Base-by-base conservation (phyloP, 257 asterid genomes). In the Solanum chmielewskii region DNA sequence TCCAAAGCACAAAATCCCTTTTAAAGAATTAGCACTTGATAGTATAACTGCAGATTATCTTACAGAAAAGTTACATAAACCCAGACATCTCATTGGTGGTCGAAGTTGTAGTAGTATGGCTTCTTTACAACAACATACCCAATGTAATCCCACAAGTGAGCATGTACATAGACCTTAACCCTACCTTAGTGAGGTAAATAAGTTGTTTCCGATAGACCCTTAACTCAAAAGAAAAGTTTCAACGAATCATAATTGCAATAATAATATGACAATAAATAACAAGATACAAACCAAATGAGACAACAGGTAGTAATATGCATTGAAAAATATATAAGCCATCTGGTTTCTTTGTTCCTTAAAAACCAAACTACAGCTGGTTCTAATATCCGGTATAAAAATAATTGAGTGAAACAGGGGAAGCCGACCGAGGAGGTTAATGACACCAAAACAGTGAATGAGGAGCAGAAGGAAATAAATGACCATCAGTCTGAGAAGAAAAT, bases 321-420 rank as follows among this genome's bases (percentile, higher is more conserved):
- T 76, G 59, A 41, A 78, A 45, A 78, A 49, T 49, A 31, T 18
- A 11, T 11, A 2, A 29, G 85, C 12, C 4, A 20, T 81, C 44
- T 29, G 5, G 8, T 31, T 81, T 81, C 29, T 49, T 49, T 49
- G 47, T 81, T 81, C 20, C 18, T 27, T 31, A 49, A 81, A 29
- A 81, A 21, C 15, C 45, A 81, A 49, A 31, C 31, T 56, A 20
- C 12, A 16, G 42, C 56, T 49, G 21, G 69, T 11, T 81, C 70
- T 80, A 16, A 49, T 81, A 81, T 49, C 29, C 1, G 16, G 31
- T 7, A 81, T 71, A 45, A 69, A 49, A 29, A 52, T 82, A 84
- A 31, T 35, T 75, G 59, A 74, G 85, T 87, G 89, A 86, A 78
- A 73, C 93, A 94, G 98, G 98, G 90, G 37, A 94, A 93, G 87